A percentile compares a stretch with the other conserved stretches of the same genome.
phyloP scores from a whole-genome alignment of 2,329 filamentous ascomycete genomes.

The Colletotrichum shisoi region DNA sequence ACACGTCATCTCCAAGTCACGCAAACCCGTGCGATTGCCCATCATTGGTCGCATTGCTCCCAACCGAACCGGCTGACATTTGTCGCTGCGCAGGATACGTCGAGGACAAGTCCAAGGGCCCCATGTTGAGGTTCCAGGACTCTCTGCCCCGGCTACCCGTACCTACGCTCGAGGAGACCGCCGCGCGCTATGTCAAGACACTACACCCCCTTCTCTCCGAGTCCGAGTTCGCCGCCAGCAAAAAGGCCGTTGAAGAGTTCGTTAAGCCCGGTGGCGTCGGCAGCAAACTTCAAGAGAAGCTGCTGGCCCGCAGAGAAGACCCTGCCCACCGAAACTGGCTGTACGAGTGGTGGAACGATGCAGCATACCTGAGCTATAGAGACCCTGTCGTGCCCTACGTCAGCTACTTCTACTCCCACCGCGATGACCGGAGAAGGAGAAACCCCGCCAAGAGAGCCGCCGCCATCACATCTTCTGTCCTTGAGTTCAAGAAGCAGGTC shows the following conservation, averaged over 20 bases:
- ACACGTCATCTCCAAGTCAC: neutral
- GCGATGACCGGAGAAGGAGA: constrained; percentile 86
- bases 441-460: constrained; percentile 93
- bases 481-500: constrained; percentile 95
- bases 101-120: constrained; percentile 79
- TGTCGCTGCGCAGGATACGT: constrained; percentile 67
- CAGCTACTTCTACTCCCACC: constrained; percentile 99
- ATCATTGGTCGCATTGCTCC: constrained; percentile 1
- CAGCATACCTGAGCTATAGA: constrained; percentile 89
- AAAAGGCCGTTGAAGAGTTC: constrained; percentile 87
- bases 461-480: constrained; percentile 81
- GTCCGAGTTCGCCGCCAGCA: constrained; percentile 74
- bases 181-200: constrained; percentile 80
- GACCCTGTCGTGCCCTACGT: constrained; percentile 98
- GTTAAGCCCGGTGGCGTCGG: constrained; percentile 85
- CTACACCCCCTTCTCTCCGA: constrained; percentile 76
- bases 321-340: constrained; percentile 92
- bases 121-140: constrained; percentile 85
- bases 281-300: constrained; percentile 83
- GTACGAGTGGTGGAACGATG: constrained; percentile 97
- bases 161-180: constrained; percentile 82
- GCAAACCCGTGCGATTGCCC: neutral
- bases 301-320: constrained; percentile 79
- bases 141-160: constrained; percentile 83
- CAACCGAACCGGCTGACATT: constrained; percentile 9